Conservation (phyloP, 139 green algal species). For the Mesotaenium endlicherianum region DNA sequence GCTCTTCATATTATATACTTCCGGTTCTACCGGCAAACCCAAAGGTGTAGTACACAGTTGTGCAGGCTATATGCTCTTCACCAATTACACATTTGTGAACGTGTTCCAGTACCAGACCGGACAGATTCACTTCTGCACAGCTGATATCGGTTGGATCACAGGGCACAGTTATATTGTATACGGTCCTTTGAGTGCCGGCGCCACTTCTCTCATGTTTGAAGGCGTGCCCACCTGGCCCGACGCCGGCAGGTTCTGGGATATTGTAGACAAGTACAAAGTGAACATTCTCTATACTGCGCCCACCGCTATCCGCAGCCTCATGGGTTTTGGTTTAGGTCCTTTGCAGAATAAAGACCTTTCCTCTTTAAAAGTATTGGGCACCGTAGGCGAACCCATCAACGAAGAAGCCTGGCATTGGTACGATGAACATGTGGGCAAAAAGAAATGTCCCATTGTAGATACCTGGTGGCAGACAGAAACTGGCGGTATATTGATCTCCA, state of each 20-base stretch:
- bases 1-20: constrained; percentile 95
- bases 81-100: constrained; percentile 47
- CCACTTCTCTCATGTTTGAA: constrained; percentile 85
- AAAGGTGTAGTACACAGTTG: constrained; percentile 68
- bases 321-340: no score
- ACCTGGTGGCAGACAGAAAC: constrained; percentile 99
- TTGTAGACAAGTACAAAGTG: constrained; percentile 71
- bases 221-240: constrained; percentile 75
- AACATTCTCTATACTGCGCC: constrained; percentile 96
- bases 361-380: constrained; percentile 82
- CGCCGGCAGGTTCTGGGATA: constrained; percentile 82
- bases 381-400: constrained; percentile 98
- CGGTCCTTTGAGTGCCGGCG: constrained; percentile 82
- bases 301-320: constrained; percentile 89
- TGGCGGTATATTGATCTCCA: constrained; percentile 67
- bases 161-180: constrained; percentile 65
- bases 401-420: constrained; percentile 96
- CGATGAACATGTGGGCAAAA: constrained; percentile 66
- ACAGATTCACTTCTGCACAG: constrained; percentile 71
- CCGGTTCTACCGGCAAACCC: constrained; percentile 88
- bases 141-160: constrained; percentile 98
- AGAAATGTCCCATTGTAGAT: constrained; percentile 85
- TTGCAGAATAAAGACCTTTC: no score
- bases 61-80: constrained; percentile 62
- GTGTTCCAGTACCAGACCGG: constrained; percentile 47